phyloP scores from a whole-genome alignment of 2,329 filamentous ascomycete species.

The Sodiomyces alkalinus region DNA sequence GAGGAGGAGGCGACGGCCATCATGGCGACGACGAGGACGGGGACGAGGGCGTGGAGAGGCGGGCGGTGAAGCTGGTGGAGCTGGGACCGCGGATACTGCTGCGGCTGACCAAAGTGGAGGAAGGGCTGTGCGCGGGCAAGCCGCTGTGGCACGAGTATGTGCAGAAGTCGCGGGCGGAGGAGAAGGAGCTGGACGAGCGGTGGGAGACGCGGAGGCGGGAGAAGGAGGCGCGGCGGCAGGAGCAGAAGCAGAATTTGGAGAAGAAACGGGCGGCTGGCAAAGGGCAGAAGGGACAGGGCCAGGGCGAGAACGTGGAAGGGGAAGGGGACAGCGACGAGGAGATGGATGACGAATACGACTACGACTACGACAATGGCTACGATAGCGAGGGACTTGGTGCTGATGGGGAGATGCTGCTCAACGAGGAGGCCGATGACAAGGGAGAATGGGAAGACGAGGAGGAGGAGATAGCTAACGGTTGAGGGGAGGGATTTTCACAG shows the following conservation, averaged over 20 bases:
- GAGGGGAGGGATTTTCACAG: too few species aligned
- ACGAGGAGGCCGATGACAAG: constrained; percentile 31
- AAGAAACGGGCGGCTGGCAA: constrained; percentile 48
- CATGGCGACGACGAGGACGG: constrained; percentile 26
- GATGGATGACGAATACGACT: constrained; percentile 27
- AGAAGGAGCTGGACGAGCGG: constrained; percentile 62
- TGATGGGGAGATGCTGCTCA: constrained; percentile 32
- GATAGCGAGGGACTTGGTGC: constrained; percentile 36
- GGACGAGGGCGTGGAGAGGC: constrained; percentile 55
- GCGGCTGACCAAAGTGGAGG: constrained; percentile 88
- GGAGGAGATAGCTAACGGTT: constrained; percentile 20
- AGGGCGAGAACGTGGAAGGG: constrained; percentile 17
- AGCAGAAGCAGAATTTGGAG: constrained; percentile 84
- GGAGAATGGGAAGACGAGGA: constrained; percentile 38
- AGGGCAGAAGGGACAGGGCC: constrained; percentile 18
- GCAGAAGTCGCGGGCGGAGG: constrained; percentile 65
- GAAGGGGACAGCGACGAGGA: constrained; percentile 24
- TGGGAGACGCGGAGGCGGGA: constrained; percentile 68
- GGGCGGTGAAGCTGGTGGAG: constrained; percentile 83
- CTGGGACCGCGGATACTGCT: constrained; percentile 81
- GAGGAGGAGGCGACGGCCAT: too few species aligned
- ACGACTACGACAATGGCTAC: constrained; percentile 33
- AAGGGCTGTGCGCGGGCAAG: constrained; percentile 77
- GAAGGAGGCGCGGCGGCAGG: constrained; percentile 66
- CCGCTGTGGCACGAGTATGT: constrained; percentile 98